These are phyloP conservation scores for Magnolia kwangsiensis DNA, from an alignment of 164 flowering plant genomes.

Conservation along the genomic window DNA sequence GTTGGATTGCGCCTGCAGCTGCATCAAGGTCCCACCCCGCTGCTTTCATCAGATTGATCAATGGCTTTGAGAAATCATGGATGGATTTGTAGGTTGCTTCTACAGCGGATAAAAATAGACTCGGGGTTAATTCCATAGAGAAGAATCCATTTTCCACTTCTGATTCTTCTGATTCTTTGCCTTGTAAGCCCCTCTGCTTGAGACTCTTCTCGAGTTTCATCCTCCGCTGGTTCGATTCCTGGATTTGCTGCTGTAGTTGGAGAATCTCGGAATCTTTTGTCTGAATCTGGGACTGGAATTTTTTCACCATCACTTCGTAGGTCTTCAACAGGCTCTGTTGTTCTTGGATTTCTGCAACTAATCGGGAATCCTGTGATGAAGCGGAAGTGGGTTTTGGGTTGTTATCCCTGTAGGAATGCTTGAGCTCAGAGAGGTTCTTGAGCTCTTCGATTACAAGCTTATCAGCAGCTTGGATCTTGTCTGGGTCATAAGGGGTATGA, in stretches of 20 bases:
- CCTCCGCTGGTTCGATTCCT: slow-evolving; percentile 68
- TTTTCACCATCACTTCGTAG: slow-evolving; percentile 97
- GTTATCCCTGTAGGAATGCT: slow-evolving; percentile 82
- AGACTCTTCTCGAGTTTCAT: slow-evolving; percentile 79
- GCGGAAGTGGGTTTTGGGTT: slow-evolving; percentile 65
- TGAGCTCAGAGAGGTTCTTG: slow-evolving; percentile 81
- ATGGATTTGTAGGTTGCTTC: slow-evolving; percentile 75
- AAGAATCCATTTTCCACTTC: slow-evolving; percentile 51
- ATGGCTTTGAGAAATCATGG: slow-evolving; percentile 91
- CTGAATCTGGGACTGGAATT: slow-evolving; percentile 89
- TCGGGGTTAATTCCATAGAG: slow-evolving; percentile 62
- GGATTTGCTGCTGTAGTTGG: slow-evolving; percentile 74
- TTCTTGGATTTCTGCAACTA: slow-evolving; percentile 89
- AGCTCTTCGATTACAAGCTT: slow-evolving; percentile 81
- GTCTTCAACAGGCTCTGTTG: slow-evolving; percentile 86
- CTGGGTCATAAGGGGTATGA: slow-evolving; percentile 96
- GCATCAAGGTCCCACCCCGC: slow-evolving; percentile 99
- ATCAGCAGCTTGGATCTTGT: slow-evolving; percentile 90
- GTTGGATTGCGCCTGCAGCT: slow-evolving; percentile 84
- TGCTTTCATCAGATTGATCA: slow-evolving; percentile 98
- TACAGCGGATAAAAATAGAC: slow-evolving; percentile 59
- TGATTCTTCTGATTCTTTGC: slow-evolving; percentile 58
- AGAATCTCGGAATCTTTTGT: slow-evolving; percentile 83
- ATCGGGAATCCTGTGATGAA: slow-evolving; percentile 84
- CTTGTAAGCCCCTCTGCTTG: slow-evolving; percentile 70